Evolutionary conservation across 768 basidiomycete genomes (phyloP).

Genomic region (Obba rivulosa): DNA sequence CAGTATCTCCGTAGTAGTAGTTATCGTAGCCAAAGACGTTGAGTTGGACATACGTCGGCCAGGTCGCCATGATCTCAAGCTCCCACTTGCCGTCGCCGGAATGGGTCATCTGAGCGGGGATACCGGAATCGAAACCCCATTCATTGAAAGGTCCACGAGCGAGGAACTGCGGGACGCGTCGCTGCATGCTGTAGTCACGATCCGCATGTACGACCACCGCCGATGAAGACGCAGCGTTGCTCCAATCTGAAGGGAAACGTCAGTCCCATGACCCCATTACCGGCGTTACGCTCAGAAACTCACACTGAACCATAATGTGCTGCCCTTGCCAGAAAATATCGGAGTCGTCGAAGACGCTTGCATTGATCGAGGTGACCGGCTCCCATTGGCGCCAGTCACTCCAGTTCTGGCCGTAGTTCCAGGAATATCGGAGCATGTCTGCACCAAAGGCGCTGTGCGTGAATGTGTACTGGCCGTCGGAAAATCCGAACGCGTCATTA

Average conservation of each 20-base stretch:
- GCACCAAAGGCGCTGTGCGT: slow-evolving; percentile 83
- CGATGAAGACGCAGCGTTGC: slow-evolving; percentile 53
- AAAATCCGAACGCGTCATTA: slow-evolving; percentile 47
- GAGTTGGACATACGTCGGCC: slow-evolving; percentile 87
- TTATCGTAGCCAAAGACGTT: slow-evolving; percentile 91
- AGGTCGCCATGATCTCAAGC: slow-evolving; percentile 82
- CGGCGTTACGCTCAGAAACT: slow-evolving; percentile 23
- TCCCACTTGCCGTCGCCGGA: slow-evolving; percentile 69
- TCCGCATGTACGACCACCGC: slow-evolving; percentile 77
- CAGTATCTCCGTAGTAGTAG: slow-evolving; percentile 88
- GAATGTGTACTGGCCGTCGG: slow-evolving; percentile 66
- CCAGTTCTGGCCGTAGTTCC: slow-evolving; percentile 85
- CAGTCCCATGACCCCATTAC: background rate
- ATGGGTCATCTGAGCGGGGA: slow-evolving; percentile 62
- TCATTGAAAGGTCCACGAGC: slow-evolving; percentile 86
- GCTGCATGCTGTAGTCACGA: slow-evolving; percentile 47
- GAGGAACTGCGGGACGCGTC: slow-evolving; percentile 83
- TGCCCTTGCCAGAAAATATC: slow-evolving; percentile 72
- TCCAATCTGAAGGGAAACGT: slow-evolving; percentile 62
- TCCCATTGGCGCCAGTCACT: slow-evolving; percentile 78
- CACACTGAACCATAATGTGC: slow-evolving; percentile 88
- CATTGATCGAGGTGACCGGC: slow-evolving; percentile 58
- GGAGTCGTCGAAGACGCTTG: slow-evolving; percentile 42
- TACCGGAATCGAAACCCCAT: slow-evolving; percentile 89
- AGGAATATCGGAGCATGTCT: slow-evolving; percentile 81